Percentiles rank a stretch among this genome's conserved stretches.
Conservation (phyloP, 1,284 basidiomycete genomes). For the Taiwanofungus camphoratus region DNA sequence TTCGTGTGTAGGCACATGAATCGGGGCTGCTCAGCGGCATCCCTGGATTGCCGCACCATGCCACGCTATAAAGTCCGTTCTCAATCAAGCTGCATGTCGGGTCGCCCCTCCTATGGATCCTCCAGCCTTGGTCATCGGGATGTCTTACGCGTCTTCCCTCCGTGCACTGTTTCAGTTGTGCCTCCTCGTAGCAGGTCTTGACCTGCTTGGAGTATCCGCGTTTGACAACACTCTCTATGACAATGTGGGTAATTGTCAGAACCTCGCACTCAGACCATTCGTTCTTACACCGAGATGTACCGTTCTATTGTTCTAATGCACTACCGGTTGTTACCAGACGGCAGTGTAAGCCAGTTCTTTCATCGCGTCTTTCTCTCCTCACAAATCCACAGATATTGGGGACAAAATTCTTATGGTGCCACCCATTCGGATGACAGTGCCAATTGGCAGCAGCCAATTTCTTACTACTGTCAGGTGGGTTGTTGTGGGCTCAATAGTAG, state of each 20-base stretch:
- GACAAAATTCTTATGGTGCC: conserved; percentile 64
- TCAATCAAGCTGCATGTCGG: neutral
- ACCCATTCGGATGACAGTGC: conserved; percentile 40
- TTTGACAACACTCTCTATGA: conserved; percentile 55
- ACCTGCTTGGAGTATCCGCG: conserved; percentile 12
- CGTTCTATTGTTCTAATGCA: too few species aligned
- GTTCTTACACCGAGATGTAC: too few species aligned
- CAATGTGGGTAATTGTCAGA: conserved; percentile 49
- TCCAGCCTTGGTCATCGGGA: conserved; percentile 4
- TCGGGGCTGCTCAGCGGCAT: conserved; percentile 2
- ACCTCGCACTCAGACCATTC: too few species aligned
- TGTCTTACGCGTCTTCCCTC: conserved; percentile 5
- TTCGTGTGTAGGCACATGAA: conserved; percentile 1
- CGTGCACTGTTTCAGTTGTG: neutral
- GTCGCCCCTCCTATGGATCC: conserved; percentile 2
- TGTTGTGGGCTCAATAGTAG: neutral
- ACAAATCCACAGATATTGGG: conserved; percentile 46
- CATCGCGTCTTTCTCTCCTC: too few species aligned
- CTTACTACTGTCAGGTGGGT: conserved; percentile 51
- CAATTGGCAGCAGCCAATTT: conserved; percentile 50
- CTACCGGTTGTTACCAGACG: conserved; percentile 38
- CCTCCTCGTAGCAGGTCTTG: conserved; percentile 11
- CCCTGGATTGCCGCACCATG: neutral
- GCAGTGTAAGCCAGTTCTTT: conserved; percentile 51
- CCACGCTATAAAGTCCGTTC: conserved; percentile 6